A percentile compares a stretch with the other conserved stretches of the same genome.
phyloP scores from a whole-genome alignment of 2,329 filamentous ascomycete species.

The Sphaceloma murrayae region DNA sequence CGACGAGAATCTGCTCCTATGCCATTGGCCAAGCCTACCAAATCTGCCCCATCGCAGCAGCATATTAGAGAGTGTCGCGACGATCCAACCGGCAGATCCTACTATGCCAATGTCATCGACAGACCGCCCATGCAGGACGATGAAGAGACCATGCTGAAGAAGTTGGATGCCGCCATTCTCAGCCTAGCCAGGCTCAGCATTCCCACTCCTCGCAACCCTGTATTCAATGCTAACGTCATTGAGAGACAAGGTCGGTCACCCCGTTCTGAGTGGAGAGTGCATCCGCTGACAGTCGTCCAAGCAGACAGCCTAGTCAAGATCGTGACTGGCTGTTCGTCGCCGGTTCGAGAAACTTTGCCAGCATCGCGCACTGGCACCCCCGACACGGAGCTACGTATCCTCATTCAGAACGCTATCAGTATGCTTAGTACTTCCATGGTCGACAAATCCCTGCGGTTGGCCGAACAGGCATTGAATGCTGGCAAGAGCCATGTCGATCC shows the following conservation, averaged over 20 bases:
- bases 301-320: constrained; percentile 14
- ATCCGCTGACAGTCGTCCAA: neutral
- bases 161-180: constrained; percentile 16
- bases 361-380: constrained; percentile 7
- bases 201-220: neutral
- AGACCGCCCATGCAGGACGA: constrained; percentile 5
- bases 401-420: constrained; percentile 17
- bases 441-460: constrained; percentile 1
- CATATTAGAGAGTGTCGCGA: neutral
- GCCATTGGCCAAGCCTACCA: neutral
- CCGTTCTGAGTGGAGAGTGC: too few relatives aligned
- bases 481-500: neutral
- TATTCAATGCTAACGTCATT: neutral
- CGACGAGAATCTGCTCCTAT: constrained; percentile 6
- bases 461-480: neutral
- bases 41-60: constrained; percentile 4
- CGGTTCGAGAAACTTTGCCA: neutral
- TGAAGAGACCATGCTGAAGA: constrained; percentile 14
- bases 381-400: constrained; percentile 15
- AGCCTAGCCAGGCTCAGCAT: constrained; percentile 15
- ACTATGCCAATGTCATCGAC: constrained; percentile 5
- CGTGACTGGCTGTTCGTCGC: constrained; percentile 2
- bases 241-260: neutral
- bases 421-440: constrained; percentile 14
- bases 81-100: neutral